phyloP scores from a whole-genome alignment of 2,329 filamentous ascomycete genomes.

The Beauveria sp. region DNA sequence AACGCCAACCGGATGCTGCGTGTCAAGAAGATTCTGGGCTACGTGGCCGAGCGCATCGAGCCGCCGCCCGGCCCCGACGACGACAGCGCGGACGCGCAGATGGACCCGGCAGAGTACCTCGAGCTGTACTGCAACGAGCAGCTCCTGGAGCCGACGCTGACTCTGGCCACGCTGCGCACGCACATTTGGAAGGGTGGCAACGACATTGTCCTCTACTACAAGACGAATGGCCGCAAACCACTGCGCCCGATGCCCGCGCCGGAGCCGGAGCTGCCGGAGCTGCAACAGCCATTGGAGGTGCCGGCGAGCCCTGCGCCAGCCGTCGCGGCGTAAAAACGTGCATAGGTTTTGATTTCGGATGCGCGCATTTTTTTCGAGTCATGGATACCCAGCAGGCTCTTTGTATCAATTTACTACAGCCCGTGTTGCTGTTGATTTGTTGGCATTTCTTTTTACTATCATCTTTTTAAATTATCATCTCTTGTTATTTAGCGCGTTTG shows the following conservation, averaged over 20 bases:
- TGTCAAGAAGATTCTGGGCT: constrained; percentile 87
- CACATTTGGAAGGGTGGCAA: constrained; percentile 94
- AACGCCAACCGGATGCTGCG: constrained; percentile 97
- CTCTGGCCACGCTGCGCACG: constrained; percentile 81
- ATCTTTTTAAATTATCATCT: not conserved
- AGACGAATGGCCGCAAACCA: constrained; percentile 76
- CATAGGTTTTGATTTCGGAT: not conserved
- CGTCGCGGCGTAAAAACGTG: not conserved
- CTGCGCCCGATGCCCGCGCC: constrained; percentile 30
- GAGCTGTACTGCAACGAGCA: constrained; percentile 88
- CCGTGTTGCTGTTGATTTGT: constrained; percentile 2
- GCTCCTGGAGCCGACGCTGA: constrained; percentile 75
- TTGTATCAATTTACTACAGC: constrained; percentile 1
- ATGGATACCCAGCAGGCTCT: constrained; percentile 6
- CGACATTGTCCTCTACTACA: constrained; percentile 86
- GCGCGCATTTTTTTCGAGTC: not conserved
- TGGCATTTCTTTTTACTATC: not conserved
- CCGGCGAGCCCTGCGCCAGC: not conserved
- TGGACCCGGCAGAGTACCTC: constrained; percentile 85
- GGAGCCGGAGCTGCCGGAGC: constrained; percentile 13
- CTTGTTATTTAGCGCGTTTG: not conserved
- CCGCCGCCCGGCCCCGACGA: constrained; percentile 51
- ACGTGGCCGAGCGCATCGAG: constrained; percentile 88
- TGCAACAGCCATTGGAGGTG: not conserved
- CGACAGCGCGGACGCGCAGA: constrained; percentile 28